These are phyloP conservation scores for Puccinia hordei DNA, from an alignment of 1,284 basidiomycete species.

Conservation along the genomic window DNA sequence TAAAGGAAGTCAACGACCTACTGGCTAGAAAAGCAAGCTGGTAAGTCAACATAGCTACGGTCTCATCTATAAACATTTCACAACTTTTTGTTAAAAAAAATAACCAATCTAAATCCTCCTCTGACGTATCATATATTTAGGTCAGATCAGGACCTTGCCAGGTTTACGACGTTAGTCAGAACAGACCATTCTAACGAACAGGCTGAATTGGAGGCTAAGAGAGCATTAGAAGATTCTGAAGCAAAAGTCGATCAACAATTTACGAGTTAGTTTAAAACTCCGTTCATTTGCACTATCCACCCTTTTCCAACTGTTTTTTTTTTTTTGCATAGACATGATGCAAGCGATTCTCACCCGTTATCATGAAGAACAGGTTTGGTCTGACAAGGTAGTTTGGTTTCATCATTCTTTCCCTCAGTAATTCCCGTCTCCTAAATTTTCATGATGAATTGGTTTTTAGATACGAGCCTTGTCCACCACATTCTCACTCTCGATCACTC, in stretches of 20 bases:
- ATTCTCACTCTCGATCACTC: constrained; percentile 77
- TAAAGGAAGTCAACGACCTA: constrained; percentile 46
- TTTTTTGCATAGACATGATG: constrained; percentile 67
- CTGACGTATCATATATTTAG: constrained; percentile 2
- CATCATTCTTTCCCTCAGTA: not conserved
- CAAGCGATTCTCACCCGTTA: constrained; percentile 79
- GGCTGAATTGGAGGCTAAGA: constrained; percentile 71
- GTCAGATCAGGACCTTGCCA: constrained; percentile 43
- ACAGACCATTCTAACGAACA: constrained; percentile 81
- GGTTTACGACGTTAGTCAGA: constrained; percentile 81
- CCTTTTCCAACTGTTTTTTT: not conserved
- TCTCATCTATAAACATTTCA: not conserved
- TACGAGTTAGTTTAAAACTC: constrained; percentile 58
- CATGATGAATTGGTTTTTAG: not conserved
- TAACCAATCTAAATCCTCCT: not conserved
- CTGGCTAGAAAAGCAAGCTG: constrained; percentile 35
- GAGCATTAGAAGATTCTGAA: constrained; percentile 69
- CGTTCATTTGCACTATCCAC: too few relatives aligned
- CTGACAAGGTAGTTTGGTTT: constrained; percentile 69
- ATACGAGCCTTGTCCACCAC: constrained; percentile 89
- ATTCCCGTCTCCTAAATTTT: not conserved
- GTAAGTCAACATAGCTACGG: not conserved
- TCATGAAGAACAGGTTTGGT: constrained; percentile 96
- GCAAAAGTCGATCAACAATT: constrained; percentile 79
- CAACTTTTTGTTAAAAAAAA: not conserved